Conservation (phyloP, 2,329 filamentous ascomycete species). For the Penicillium vulpinum region DNA sequence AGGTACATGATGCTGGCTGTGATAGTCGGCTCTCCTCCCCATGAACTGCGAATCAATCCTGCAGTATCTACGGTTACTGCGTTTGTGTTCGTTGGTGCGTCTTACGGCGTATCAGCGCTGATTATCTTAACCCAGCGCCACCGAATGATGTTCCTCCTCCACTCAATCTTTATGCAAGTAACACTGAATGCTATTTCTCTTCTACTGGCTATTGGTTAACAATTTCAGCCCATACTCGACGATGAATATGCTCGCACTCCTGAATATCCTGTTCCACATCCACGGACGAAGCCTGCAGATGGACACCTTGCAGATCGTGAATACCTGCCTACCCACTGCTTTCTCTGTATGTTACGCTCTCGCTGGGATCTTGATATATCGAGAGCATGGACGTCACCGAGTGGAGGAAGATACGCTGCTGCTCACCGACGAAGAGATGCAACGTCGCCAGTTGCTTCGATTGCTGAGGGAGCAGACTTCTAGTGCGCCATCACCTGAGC, state of each 20-base stretch:
- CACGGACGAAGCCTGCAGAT: conserved; percentile 32
- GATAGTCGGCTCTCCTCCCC: neutral
- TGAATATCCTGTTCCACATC: conserved; percentile 38
- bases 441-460: conserved; percentile 41
- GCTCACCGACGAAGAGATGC: conserved; percentile 41
- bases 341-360: conserved; percentile 32
- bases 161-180: neutral
- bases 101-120: neutral
- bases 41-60: neutral
- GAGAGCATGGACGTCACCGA: conserved; percentile 14
- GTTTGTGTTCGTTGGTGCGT: neutral
- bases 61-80: neutral
- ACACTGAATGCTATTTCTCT: neutral
- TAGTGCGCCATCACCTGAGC: conserved; percentile 28
- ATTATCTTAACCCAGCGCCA: neutral
- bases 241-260: conserved; percentile 32
- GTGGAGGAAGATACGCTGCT: conserved; percentile 15
- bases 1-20: conserved; percentile 11
- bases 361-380: conserved; percentile 29
- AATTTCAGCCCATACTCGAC: conserved; percentile 13
- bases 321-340: conserved; percentile 29
- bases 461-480: conserved; percentile 34
- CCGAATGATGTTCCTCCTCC: neutral
- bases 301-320: conserved; percentile 25
- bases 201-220: neutral